Conservation (phyloP, 805 yeast genomes). For the Lachancea kluyveri region DNA sequence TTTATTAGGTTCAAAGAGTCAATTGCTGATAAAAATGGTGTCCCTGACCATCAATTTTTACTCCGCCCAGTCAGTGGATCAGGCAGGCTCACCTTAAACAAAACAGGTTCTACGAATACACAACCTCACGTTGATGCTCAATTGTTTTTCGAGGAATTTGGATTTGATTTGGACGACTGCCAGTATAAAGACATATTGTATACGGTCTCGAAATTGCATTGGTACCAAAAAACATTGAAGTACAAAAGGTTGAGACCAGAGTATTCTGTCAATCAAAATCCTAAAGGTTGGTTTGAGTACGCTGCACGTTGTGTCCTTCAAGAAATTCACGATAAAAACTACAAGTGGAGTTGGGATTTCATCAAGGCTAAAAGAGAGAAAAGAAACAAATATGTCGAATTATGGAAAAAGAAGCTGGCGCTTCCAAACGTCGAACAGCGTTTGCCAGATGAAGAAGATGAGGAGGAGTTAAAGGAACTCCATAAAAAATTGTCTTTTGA, state of each 20-base stretch:
- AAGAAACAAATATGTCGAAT: constrained; percentile 54
- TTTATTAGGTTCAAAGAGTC: constrained; percentile 42
- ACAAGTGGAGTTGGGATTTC: constrained; percentile 85
- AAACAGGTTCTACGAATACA: constrained; percentile 62
- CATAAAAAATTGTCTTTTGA: constrained; percentile 63
- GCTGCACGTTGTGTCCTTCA: constrained; percentile 69
- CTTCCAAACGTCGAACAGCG: constrained; percentile 27
- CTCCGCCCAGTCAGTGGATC: constrained; percentile 84
- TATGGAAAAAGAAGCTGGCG: constrained; percentile 60
- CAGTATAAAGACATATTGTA: constrained; percentile 80
- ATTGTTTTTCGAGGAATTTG: constrained; percentile 79
- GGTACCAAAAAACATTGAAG: constrained; percentile 69
- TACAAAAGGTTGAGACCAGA: constrained; percentile 67
- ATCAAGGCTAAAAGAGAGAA: constrained; percentile 67
- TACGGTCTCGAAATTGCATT: constrained; percentile 75
- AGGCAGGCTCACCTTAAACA: constrained; percentile 78
- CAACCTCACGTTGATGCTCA: constrained; percentile 69
- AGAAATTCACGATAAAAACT: constrained; percentile 76
- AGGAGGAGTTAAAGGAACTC: constrained; percentile 40
- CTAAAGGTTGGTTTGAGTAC: constrained; percentile 75
- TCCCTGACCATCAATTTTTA: constrained; percentile 46
- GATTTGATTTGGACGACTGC: constrained; percentile 75
- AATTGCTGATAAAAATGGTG: constrained; percentile 32
- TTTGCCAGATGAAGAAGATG: constrained; percentile 32
- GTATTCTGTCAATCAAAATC: constrained; percentile 47